Evolutionary conservation across 2,329 filamentous ascomycete genomes (phyloP).

Genomic region (Blastomyces parvus): DNA sequence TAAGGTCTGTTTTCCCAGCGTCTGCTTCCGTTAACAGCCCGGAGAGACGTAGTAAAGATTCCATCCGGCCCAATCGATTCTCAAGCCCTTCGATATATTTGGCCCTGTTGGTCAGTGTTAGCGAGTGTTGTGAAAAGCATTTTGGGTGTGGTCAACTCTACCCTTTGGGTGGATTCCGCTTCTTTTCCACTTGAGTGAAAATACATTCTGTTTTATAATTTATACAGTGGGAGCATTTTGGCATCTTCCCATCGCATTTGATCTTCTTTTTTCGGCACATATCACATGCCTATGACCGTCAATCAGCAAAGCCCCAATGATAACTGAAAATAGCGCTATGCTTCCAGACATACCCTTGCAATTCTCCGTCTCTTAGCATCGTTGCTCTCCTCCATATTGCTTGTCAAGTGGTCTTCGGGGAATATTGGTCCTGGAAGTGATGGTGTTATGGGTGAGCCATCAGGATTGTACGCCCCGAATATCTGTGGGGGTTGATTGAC

Average conservation of each 20-base stretch:
- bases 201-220: conserved; percentile 98
- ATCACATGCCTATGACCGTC: conserved; percentile 62
- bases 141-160: conserved; percentile 36
- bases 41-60: conserved; percentile 76
- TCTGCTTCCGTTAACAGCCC: conserved; percentile 81
- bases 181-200: conserved; percentile 98
- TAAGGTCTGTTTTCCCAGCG: conserved; percentile 74
- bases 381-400: conserved; percentile 47
- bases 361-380: conserved; percentile 86
- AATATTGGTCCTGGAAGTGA: conserved; percentile 35
- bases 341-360: conserved; percentile 56
- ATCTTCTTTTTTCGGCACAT: conserved; percentile 93
- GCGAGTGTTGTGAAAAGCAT: neutral
- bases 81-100: conserved; percentile 98
- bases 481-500: conserved; percentile 57
- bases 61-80: conserved; percentile 91
- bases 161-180: conserved; percentile 94
- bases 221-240: conserved; percentile 87
- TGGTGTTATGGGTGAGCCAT: conserved; percentile 50
- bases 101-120: conserved; percentile 47
- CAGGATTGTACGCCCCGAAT: conserved; percentile 53
- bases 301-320: conserved; percentile 2
- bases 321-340: neutral
- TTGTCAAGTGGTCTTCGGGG: conserved; percentile 37
- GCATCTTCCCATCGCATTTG: conserved; percentile 94